Conservation (phyloP, 2,329 filamentous ascomycete species). For the Karstenula rhodostoma region DNA sequence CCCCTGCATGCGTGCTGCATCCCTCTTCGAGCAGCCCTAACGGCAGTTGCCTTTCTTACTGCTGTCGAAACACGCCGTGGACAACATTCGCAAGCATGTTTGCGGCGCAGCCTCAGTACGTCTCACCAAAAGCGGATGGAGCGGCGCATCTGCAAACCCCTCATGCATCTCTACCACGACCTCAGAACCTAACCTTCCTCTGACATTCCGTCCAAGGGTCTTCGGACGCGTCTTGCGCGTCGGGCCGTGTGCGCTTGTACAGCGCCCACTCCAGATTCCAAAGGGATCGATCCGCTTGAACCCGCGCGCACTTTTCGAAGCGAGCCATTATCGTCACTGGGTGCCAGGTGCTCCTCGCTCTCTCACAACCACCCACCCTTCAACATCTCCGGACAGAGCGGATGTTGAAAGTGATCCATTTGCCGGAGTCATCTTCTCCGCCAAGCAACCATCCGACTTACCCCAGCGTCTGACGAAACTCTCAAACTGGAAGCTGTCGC, state of each 20-base stretch:
- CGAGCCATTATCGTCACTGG: neutral
- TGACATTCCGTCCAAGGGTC: constrained; percentile 29
- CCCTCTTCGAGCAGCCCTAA: neutral
- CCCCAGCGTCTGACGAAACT: constrained; percentile 34
- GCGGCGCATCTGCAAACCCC: constrained; percentile 29
- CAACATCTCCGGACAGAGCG: neutral
- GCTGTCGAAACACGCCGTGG: neutral
- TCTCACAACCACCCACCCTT: neutral
- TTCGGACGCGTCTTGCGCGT: constrained; percentile 20
- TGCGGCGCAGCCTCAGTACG: constrained; percentile 35
- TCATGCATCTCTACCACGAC: constrained; percentile 31
- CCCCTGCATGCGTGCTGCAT: constrained; percentile 6
- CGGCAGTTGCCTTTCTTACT: neutral
- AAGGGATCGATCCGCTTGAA: neutral
- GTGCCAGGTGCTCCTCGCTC: neutral
- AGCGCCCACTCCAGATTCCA: neutral
- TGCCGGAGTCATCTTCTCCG: constrained; percentile 36
- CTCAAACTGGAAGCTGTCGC: constrained; percentile 34
- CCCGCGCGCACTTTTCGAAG: neutral
- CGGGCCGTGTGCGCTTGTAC: constrained; percentile 14
- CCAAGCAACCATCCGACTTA: constrained; percentile 37
- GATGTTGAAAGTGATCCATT: constrained; percentile 10
- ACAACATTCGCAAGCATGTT: constrained; percentile 3
- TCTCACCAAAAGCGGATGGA: constrained; percentile 23
- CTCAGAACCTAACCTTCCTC: constrained; percentile 33